Evolutionary conservation across 352 stramenopile species (phyloP).

Genomic region (Aphanomyces astaci): DNA sequence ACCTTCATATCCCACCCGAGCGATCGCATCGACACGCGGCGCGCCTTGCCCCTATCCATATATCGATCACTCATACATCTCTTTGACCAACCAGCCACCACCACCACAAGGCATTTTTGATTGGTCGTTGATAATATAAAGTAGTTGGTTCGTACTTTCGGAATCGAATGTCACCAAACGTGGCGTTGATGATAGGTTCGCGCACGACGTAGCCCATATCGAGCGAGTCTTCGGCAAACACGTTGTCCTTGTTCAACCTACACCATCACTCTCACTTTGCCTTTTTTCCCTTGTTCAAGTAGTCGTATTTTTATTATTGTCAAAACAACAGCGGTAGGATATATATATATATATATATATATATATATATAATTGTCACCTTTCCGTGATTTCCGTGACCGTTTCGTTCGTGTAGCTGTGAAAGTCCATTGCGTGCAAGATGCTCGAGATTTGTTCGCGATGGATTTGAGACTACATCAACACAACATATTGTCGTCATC

Average conservation of each 20-base stretch:
- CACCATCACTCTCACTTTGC: too few relatives aligned
- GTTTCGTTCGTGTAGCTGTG: conserved; percentile 85
- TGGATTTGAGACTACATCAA: conserved; percentile 68
- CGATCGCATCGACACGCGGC: conserved; percentile 79
- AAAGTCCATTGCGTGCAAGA: conserved; percentile 66
- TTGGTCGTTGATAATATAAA: background rate
- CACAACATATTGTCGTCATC: background rate
- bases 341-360: too few relatives aligned
- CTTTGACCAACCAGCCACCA: too few relatives aligned
- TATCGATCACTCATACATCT: too few relatives aligned
- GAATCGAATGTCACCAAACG: conserved; percentile 84
- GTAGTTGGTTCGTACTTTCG: conserved; percentile 41
- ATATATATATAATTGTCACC: too few relatives aligned
- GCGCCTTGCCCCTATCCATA: conserved; percentile 61
- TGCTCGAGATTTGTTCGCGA: conserved; percentile 74
- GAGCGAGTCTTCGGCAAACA: conserved; percentile 71
- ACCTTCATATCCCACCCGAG: conserved; percentile 87
- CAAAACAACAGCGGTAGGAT: too few relatives aligned
- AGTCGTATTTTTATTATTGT: too few relatives aligned
- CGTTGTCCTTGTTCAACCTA: conserved; percentile 82
- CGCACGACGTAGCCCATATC: conserved; percentile 83
- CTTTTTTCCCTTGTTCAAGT: too few relatives aligned
- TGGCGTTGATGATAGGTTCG: conserved; percentile 86
- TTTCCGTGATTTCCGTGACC: conserved; percentile 78
- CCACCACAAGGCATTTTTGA: too few relatives aligned